phyloP scores from a whole-genome alignment of 345 rosid species.

The Eucalyptus sp. region DNA sequence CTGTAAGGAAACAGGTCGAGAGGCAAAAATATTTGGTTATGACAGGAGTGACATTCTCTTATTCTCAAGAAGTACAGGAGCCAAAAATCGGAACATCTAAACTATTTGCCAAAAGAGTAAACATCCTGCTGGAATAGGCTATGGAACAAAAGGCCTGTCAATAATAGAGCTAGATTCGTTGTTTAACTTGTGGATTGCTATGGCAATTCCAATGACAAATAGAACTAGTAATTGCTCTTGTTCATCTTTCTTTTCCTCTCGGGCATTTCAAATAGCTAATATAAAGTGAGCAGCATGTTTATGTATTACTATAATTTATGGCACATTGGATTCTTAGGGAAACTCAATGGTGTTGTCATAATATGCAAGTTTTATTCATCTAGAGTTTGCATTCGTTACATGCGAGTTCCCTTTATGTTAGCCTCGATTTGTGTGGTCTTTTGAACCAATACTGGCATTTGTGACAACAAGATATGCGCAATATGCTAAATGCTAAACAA shows the following conservation, averaged over 20 bases:
- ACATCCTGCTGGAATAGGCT: background rate
- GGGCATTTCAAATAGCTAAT: background rate
- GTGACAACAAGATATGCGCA: background rate
- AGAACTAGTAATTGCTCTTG: background rate
- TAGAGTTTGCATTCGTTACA: background rate
- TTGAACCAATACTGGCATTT: background rate
- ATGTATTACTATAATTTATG: background rate
- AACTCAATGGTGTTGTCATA: background rate
- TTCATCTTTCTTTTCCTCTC: background rate
- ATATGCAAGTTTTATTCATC: background rate
- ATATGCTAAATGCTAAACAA: background rate
- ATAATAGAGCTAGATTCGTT: background rate
- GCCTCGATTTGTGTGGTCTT: background rate
- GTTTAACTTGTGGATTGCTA: background rate
- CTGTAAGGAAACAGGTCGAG: background rate
- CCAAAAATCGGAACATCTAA: background rate
- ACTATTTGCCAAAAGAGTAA: background rate
- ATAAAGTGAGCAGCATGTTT: background rate
- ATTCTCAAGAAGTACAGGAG: background rate
- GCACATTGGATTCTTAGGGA: background rate
- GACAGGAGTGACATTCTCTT: background rate
- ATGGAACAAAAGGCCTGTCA: background rate
- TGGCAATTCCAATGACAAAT: background rate
- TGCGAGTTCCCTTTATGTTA: background rate
- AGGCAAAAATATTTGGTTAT: background rate